phyloP scores from a whole-genome alignment of 805 yeast genomes.

The Candida saitoana region DNA sequence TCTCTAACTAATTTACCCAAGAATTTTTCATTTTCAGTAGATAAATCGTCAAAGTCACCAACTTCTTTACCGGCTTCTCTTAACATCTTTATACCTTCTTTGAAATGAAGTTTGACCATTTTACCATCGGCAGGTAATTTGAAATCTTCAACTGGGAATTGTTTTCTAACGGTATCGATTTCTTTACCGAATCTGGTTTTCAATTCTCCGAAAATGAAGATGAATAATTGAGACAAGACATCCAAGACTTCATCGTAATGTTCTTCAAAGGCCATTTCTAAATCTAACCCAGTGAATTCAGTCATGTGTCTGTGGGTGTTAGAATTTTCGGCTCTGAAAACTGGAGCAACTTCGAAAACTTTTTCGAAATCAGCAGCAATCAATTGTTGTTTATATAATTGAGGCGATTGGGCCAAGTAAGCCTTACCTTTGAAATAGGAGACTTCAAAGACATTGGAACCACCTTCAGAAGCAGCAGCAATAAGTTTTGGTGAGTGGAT shows the following conservation, averaged over 20 bases:
- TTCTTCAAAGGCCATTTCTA: conserved; percentile 98
- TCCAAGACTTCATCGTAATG: conserved; percentile 89
- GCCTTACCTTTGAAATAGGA: conserved; percentile 91
- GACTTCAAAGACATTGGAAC: conserved; percentile 93
- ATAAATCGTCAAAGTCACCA: conserved; percentile 84
- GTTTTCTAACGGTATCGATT: conserved; percentile 85
- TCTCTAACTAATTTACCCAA: conserved; percentile 90
- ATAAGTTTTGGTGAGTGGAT: conserved; percentile 94
- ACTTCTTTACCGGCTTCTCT: conserved; percentile 82
- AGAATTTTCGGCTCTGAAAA: conserved; percentile 98
- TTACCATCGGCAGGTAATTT: conserved; percentile 89
- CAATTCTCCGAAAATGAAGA: conserved; percentile 82
- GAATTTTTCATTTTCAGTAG: conserved; percentile 91
- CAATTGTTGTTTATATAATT: conserved; percentile 94
- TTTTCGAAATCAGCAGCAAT: conserved; percentile 97
- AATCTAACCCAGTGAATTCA: conserved; percentile 94
- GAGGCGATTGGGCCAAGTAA: conserved; percentile 96
- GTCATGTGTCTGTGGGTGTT: conserved; percentile 99
- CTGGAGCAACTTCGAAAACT: conserved; percentile 96
- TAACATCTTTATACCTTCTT: conserved; percentile 85
- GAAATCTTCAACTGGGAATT: conserved; percentile 97
- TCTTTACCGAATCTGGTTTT: conserved; percentile 75
- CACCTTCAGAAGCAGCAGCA: conserved; percentile 97
- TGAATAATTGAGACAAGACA: conserved; percentile 65
- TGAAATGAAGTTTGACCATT: conserved; percentile 85